These are phyloP conservation scores for Coleophoma eucalyptorum DNA, from an alignment of 2,329 filamentous ascomycete genomes.

Conservation along the genomic window DNA sequence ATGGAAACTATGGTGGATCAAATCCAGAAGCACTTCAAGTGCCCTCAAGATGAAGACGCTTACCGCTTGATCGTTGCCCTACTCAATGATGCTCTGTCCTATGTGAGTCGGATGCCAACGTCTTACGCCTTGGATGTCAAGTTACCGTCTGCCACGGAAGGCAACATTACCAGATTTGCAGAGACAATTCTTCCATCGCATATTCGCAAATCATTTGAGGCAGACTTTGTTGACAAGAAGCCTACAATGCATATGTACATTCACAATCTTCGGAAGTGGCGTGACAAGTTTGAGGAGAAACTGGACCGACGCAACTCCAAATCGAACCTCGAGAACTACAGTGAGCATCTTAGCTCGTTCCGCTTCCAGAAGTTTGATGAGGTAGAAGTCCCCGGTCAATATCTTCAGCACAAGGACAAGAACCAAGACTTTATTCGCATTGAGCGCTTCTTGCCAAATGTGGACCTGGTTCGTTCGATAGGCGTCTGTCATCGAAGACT, in stretches of 20 bases:
- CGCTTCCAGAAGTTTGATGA: slow-evolving; percentile 98
- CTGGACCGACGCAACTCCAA: slow-evolving; percentile 61
- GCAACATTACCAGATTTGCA: slow-evolving; percentile 93
- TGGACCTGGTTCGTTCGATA: slow-evolving; percentile 87
- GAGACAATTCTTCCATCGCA: slow-evolving; percentile 93
- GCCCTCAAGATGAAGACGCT: slow-evolving; percentile 95
- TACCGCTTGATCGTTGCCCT: slow-evolving; percentile 96
- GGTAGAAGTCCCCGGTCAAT: slow-evolving; percentile 95
- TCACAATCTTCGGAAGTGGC: slow-evolving; percentile 90
- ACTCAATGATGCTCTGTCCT: slow-evolving; percentile 90
- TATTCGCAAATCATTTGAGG: slow-evolving; percentile 93
- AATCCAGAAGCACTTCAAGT: slow-evolving; percentile 99
- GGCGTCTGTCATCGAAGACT: slow-evolving; percentile 88
- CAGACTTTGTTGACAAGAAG: slow-evolving; percentile 93
- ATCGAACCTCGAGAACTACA: slow-evolving; percentile 71
- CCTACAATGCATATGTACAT: slow-evolving; percentile 99
- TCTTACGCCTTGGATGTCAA: slow-evolving; percentile 91
- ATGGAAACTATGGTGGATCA: slow-evolving; percentile 99
- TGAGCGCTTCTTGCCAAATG: slow-evolving; percentile 91
- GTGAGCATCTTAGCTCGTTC: slow-evolving; percentile 92
- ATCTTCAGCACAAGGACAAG: slow-evolving; percentile 96
- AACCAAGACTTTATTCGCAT: slow-evolving; percentile 98
- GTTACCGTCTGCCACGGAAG: slow-evolving; percentile 83
- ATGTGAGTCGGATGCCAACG: slow-evolving; percentile 81
- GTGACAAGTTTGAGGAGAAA: slow-evolving; percentile 97